Base-by-base conservation (phyloP, 345 rosid species). In the Linum usitatissimum region DNA sequence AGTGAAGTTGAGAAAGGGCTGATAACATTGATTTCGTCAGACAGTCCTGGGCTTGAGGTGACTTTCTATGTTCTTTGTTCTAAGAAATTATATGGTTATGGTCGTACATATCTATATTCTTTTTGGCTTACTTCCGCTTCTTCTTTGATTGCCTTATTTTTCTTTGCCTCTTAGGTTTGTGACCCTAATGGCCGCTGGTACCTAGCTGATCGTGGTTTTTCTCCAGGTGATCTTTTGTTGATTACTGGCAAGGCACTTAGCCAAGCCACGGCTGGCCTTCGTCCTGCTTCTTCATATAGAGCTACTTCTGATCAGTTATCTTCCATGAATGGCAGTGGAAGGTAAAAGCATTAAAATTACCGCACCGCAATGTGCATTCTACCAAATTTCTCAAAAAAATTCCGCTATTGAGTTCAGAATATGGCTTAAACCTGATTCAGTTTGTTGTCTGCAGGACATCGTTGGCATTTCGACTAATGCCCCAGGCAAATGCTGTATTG, bases 151-250 rank as follows among this genome's bases (percentile, higher is more conserved):
- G 30, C 34, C 34, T 57, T 57, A 57, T 6, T 57, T 57, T 57
- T 9, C 1, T 68, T 70, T 75, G 30, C 60, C 58, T 69, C 60
- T 8, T 73, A 93, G 99, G 99, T 93, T 57, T 87, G 95, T 77
- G 99, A 93, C 66, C 96, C 96, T 66, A 86, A 89, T 69, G 94
- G 97, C 66, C 96, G 79, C 42, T 93, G 99, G 99, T 93, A 85
- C 85, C 67, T 83, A 62, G 99, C 97, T 79, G 99, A 87, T 80
- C 78, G 70, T 68, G 85, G 86, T 53, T 81, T 78, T 61, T 76
- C 84, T 65, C 76, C 91, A 28, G 90, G 86, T 39, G 94, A 89
- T 80, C 78, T 93, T 42, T 76, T 93, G 75, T 80, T 93, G 69
- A 77, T 93, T 64, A 91, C 95, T 12, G 98, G 96, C 69, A 91